Evolutionary conservation across 148 eudicot genomes (phyloP), one percentile per base, ranked within the genome.

Genomic region (Fagopyrum esculentum): DNA sequence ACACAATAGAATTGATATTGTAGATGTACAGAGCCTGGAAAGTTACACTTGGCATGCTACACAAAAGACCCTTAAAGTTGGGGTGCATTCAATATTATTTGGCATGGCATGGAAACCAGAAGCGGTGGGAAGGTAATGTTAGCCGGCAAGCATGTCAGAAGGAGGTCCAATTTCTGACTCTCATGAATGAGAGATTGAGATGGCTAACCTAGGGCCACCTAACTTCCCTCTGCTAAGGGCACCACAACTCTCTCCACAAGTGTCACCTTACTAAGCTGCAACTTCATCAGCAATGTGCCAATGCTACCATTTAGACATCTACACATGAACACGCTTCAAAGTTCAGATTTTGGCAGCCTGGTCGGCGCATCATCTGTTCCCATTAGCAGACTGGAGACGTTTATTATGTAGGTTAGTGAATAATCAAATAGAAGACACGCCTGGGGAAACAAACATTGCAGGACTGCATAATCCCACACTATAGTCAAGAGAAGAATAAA

Each of bases 191-290:
- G 44, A 63, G 69, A 63, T 63, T 15, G 69, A 63, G 69, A 29
- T 63, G 69, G 69, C 0, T 63, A 63, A 63, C 69, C 69, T 63
- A 63, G 45, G 44, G 16, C 69, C 45, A 63, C 69, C 69, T 30
- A 10, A 63, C 44, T 29, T 59, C 66, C 66, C 35, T 26, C 26
- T 59, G 66, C 35, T 6, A 59, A 22, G 66, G 66, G 12, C 26
- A 59, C 2, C 66, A 29, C 16, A 63, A 11, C 69, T 63, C 69
- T 63, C 6, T 12, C 35, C 44, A 63, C 15, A 63, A 63, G 69
- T 63, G 69, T 44, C 64, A 57, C 10, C 64, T 22, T 57, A 57
- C 64, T 57, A 7, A 57, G 64, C 64, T 59, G 64, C 64, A 59
- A 11, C 64, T 13, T 59, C 2, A 29, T 59, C 64, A 59, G 64